Base-by-base conservation (phyloP, 202 grass and related monocot species). In the Musa balbisiana region DNA sequence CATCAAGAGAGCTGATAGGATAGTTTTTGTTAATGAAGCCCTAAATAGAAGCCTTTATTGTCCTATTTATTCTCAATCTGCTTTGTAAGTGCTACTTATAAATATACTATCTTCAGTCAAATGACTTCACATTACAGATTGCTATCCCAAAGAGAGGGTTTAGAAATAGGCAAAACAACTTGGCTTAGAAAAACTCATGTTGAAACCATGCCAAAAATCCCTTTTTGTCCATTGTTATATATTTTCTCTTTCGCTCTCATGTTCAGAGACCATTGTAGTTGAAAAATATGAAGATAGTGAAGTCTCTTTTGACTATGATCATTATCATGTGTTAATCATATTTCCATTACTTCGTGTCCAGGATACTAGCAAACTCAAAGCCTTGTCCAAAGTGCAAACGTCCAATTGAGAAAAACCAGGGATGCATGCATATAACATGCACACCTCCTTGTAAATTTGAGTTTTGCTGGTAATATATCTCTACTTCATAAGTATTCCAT, bases 391-490 rank as follows among this genome's bases (percentile, higher is more conserved):
- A 99, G 84, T 99, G 95, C 83, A 99, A 99, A 84, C 89, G 95
- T 0, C 95, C 95, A 77, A 99, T 99, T 85, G 95, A 99, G 66
- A 99, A 99, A 86, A 99, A 99, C 33, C 91, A 99, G 82, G 95
- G 95, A 76, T 99, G 95, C 79, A 99, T 99, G 95, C 95, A 99
- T 81, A 99, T 99, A 66, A 99, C 95, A 62, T 99, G 95, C 75
- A 99, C 95, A 25, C 91, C 95, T 79, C 95, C 95, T 24, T 99
- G 95, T 83, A 99, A 99, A 95, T 99, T 99, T 83, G 95, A 95
- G 82, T 99, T 99, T 82, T 99, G 95, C 88, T 99, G 95, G 95
- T 99, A 99, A 22, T 59, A 49, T 24, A 19, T 52, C 49, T 50
- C 22, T 1, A 9, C 50, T 70, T 64, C 80, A 33, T 69, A 22